A percentile compares a stretch with the other conserved stretches of the same genome.
Evolutionary conservation across 495 filamentous ascomycete genomes (phyloP).

Genomic region (Beverwykella pulmonaria): DNA sequence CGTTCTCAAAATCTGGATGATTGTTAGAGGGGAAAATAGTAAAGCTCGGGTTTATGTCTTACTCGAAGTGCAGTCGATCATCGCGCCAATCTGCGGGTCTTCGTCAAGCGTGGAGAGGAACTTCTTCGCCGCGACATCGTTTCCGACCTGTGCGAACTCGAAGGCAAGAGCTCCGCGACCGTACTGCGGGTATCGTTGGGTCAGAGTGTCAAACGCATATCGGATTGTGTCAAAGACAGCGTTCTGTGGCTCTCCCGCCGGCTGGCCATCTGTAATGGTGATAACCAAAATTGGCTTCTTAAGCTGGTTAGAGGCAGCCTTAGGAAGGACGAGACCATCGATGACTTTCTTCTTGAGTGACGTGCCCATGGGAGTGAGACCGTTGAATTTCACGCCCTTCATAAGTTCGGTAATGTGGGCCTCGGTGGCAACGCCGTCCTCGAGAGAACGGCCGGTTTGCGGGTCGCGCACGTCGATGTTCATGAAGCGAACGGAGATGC

Average conservation of each 20-base stretch:
- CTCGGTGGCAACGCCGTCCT: slow-evolving; percentile 59
- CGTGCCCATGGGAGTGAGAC: slow-evolving; percentile 70
- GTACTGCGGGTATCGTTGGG: slow-evolving; percentile 50
- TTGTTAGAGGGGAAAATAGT: slow-evolving; percentile 23
- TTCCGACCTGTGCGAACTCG: slow-evolving; percentile 76
- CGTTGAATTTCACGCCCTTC: slow-evolving; percentile 61
- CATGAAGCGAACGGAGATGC: slow-evolving; percentile 73
- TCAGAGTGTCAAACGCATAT: slow-evolving; percentile 52
- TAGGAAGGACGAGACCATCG: slow-evolving; percentile 59
- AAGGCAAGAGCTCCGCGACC: slow-evolving; percentile 62
- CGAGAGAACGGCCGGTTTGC: slow-evolving; percentile 20
- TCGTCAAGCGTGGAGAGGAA: slow-evolving; percentile 66
- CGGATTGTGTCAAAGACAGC: slow-evolving; percentile 57
- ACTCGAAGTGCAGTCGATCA: slow-evolving; percentile 78
- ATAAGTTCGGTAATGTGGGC: slow-evolving; percentile 63
- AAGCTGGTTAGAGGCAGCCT: slow-evolving; percentile 54
- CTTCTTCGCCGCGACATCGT: slow-evolving; percentile 64
- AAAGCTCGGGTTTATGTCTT: slow-evolving; percentile 16
- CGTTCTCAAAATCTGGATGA: slow-evolving; percentile 63
- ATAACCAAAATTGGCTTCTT: slow-evolving; percentile 70
- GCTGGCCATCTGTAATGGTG: slow-evolving; percentile 71
- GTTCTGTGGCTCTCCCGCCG: slow-evolving; percentile 57
- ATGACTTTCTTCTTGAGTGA: slow-evolving; percentile 64
- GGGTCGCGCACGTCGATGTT: slow-evolving; percentile 49
- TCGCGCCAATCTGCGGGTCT: slow-evolving; percentile 61